Evolutionary conservation across 2,329 filamentous ascomycete species (phyloP), one percentile per base, ranked within the genome.

Genomic region (Capronia americana): DNA sequence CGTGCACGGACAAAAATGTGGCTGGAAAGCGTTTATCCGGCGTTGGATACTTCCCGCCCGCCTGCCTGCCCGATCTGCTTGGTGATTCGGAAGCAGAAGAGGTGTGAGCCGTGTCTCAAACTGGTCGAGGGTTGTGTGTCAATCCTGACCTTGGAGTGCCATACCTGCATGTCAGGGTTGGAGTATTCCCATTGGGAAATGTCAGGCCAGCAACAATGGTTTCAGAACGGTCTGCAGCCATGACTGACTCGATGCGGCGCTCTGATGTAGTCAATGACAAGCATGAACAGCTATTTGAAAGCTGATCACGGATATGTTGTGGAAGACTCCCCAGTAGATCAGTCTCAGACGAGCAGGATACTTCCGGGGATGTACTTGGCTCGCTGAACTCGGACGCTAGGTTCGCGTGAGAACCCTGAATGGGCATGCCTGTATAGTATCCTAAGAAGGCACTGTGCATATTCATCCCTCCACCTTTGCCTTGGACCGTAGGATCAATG

Each of bases 21-120:
- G 38, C 58, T 53, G 58, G 5, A 61, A 54, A 61, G 58, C 46
- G 58, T 54, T 61, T 61, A 61, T 61, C 46, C 58, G n/a, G 17
- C 32, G 28, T 50, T 11, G 14, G 4, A 20, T 41, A 14, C n/a
- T 20, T 24, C 17, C 28, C 11, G 32, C 17, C 28, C 11, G 32
- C 32, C 10, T 34, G 32, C 11, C 34, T 38, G 28, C 20, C 30
- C 58, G 12, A 38, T 32, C 28, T 55, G n/a, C 26, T 41, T n/a
- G 12, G n/a, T 51, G 48, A 14, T 38, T 34, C 11, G 12, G 14
- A 30, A 12, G 48, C 30, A 17, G 28, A 12, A 14, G 24, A 51
- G 46, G 30, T 34, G 28, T 60, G 57, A 23, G 28, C n/a, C 11
- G 41, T 23, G 57, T 60, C 57, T 60, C 57, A 51, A 60, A 60